A percentile compares a stretch with the other conserved stretches of the same genome.
phyloP scores from a whole-genome alignment of 2,329 filamentous ascomycete genomes.

The Scytalidium sp. region DNA sequence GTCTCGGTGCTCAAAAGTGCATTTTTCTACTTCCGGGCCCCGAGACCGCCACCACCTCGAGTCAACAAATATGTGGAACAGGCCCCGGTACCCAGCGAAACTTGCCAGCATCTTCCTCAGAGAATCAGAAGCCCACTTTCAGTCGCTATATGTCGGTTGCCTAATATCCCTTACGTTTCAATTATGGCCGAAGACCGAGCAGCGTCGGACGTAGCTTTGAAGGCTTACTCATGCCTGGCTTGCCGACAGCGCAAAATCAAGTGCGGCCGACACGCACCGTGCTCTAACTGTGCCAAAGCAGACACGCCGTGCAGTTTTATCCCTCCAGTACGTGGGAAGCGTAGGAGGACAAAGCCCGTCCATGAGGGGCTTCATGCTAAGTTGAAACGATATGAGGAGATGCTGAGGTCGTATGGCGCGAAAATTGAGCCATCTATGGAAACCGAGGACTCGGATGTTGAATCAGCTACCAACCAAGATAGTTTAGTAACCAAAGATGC shows the following conservation, averaged over 20 bases:
- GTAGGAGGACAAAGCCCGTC: slow-evolving; percentile 15
- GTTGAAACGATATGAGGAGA: slow-evolving; percentile 16
- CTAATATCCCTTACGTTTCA: too few species aligned
- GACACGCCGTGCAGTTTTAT: slow-evolving; percentile 32
- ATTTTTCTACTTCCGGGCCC: slow-evolving; percentile 14
- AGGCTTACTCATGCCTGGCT: slow-evolving; percentile 27
- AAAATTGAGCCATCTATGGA: slow-evolving; percentile 15
- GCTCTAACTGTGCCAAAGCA: slow-evolving; percentile 41
- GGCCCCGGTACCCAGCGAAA: too few species aligned
- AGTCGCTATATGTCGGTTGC: too few species aligned
- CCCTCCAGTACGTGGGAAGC: slow-evolving; percentile 26
- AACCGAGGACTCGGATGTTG: slow-evolving; percentile 11
- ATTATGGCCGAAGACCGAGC: slow-evolving; percentile 1
- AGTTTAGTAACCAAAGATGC: not conserved
- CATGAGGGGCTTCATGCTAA: slow-evolving; percentile 21
- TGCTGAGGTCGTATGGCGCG: slow-evolving; percentile 16
- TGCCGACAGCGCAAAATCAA: slow-evolving; percentile 39
- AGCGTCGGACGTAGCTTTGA: slow-evolving; percentile 5
- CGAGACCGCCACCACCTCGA: too few species aligned
- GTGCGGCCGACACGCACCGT: slow-evolving; percentile 38
- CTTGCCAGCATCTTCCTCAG: too few species aligned
- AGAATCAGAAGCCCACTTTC: too few species aligned
- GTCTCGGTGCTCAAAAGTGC: slow-evolving; percentile 20
- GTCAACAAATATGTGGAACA: too few species aligned
- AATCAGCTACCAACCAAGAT: slow-evolving; percentile 1